phyloP scores from a whole-genome alignment of 1,284 basidiomycete genomes.

The Bondarzewia mesenterica region DNA sequence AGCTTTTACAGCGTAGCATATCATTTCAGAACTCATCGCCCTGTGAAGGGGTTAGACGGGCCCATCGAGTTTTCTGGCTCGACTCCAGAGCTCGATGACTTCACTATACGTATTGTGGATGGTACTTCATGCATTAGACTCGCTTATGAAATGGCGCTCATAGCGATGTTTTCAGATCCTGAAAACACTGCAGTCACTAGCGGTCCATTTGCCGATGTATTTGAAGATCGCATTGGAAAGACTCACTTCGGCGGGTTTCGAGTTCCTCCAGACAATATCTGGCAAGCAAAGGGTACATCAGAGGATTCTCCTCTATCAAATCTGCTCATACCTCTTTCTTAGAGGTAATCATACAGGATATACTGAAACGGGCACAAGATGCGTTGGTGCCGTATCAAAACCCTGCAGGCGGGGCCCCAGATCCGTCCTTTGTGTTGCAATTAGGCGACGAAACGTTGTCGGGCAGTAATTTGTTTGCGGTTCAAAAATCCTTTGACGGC shows the following conservation, averaged over 20 bases:
- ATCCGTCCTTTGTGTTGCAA: constrained; percentile 72
- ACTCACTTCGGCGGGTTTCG: constrained; percentile 67
- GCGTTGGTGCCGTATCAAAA: constrained; percentile 51
- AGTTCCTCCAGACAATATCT: constrained; percentile 58
- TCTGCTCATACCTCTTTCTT: constrained; percentile 1
- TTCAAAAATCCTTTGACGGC: constrained; percentile 82
- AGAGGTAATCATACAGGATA: constrained; percentile 63
- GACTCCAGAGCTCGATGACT: constrained; percentile 74
- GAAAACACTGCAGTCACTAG: constrained; percentile 44
- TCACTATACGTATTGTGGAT: constrained; percentile 75
- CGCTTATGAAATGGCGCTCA: not conserved
- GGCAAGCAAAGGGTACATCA: constrained; percentile 74
- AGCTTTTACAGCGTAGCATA: constrained; percentile 12
- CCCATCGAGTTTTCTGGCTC: constrained; percentile 63
- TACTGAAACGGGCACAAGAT: constrained; percentile 52
- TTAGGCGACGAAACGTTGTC: constrained; percentile 68
- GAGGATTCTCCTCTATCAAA: constrained; percentile 6
- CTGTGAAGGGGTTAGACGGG: constrained; percentile 59
- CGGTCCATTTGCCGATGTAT: constrained; percentile 51
- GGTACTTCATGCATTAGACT: constrained; percentile 49
- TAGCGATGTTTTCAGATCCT: constrained; percentile 33
- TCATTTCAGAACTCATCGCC: constrained; percentile 7
- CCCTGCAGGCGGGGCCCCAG: constrained; percentile 44
- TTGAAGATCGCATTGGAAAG: constrained; percentile 58
- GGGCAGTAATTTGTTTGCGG: constrained; percentile 74